Percentiles rank a stretch among this genome's conserved stretches.
phyloP scores from a whole-genome alignment of 306 rosid species.

The Cucurbita maxima region DNA sequence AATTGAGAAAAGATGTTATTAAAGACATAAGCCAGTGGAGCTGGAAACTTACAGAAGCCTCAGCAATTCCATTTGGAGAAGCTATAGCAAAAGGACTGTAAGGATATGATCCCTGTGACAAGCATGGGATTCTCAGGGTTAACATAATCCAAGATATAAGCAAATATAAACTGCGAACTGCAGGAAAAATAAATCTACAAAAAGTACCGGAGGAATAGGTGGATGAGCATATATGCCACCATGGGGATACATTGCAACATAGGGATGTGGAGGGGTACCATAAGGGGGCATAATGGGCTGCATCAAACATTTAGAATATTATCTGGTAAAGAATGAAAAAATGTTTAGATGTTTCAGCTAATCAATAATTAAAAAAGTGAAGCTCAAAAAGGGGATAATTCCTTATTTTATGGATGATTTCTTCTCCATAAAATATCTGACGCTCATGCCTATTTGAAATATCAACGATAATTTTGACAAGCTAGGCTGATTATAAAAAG shows the following conservation, averaged over 20 bases:
- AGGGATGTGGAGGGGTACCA: constrained; percentile 94
- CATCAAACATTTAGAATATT: constrained; percentile 11
- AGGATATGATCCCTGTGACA: constrained; percentile 82
- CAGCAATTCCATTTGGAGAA: constrained; percentile 82
- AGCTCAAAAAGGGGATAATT: not conserved
- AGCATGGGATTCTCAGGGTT: constrained; percentile 8
- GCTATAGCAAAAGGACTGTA: constrained; percentile 89
- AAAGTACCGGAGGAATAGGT: constrained; percentile 82
- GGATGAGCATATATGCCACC: constrained; percentile 99
- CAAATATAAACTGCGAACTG: constrained; percentile 11
- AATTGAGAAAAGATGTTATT: constrained; percentile 7
- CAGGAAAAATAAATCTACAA: constrained; percentile 14
- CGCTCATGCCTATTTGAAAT: not conserved
- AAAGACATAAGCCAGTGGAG: not conserved
- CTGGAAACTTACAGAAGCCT: constrained; percentile 67
- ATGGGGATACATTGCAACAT: constrained; percentile 98
- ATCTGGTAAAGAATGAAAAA: not conserved
- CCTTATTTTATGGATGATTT: not conserved
- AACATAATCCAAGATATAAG: constrained; percentile 8
- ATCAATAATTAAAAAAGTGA: not conserved
- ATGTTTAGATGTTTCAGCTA: not conserved
- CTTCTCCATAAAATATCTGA: not conserved
- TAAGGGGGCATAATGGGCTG: constrained; percentile 99
- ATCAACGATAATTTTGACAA: not conserved
- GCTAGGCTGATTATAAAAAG: not conserved